phyloP scores from a whole-genome alignment of 129 eudicot species.

The Glebionis coronaria region DNA sequence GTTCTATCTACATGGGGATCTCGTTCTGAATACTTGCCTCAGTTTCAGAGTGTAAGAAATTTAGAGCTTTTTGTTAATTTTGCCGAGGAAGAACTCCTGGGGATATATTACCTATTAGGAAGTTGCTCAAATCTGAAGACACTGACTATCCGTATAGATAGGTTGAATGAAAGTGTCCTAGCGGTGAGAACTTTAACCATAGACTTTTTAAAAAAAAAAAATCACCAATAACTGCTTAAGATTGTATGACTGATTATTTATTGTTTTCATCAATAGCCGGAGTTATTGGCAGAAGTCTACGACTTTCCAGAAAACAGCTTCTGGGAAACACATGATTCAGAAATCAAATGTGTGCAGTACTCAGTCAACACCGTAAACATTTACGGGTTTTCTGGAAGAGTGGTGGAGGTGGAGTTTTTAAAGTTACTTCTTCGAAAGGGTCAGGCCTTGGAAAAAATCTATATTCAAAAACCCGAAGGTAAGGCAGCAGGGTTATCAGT shows the following conservation, averaged over 20 bases:
- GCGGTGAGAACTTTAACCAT: neutral
- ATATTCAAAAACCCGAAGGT: too few species aligned
- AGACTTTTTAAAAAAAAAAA: neutral
- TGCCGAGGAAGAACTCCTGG: neutral
- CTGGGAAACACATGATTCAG: neutral
- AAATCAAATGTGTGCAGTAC: neutral
- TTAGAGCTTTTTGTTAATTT: neutral
- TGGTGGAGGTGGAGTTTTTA: neutral
- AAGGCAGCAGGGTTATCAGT: too few species aligned
- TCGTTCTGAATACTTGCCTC: neutral
- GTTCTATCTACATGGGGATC: neutral
- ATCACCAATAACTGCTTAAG: neutral
- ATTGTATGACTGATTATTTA: neutral
- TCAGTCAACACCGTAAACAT: neutral
- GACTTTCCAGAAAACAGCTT: neutral
- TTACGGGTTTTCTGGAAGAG: neutral
- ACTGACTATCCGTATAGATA: neutral
- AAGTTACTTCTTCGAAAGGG: neutral
- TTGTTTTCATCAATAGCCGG: neutral
- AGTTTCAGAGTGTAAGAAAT: neutral
- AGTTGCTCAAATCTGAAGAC: neutral
- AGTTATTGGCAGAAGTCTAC: neutral
- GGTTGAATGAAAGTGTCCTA: neutral
- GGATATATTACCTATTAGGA: neutral
- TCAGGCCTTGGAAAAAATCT: neutral